Conservation (phyloP, 1,284 basidiomycete species). For the Coriolopsis trogii region DNA sequence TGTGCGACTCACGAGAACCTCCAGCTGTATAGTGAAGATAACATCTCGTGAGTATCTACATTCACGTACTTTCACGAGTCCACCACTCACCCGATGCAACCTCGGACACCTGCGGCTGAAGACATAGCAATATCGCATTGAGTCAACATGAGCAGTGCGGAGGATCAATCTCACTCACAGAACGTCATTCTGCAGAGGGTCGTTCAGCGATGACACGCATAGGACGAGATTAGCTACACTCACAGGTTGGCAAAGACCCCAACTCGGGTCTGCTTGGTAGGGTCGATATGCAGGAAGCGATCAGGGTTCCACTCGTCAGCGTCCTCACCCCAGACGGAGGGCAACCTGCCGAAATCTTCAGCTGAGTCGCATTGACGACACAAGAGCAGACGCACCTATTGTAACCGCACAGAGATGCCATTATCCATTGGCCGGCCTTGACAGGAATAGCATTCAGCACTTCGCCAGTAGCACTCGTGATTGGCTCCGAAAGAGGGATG, state of each 20-base stretch:
- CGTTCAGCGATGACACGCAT: background rate
- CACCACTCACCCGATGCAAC: conserved; percentile 18
- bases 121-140: background rate
- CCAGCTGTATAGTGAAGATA: conserved; percentile 35
- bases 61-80: background rate
- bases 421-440: conserved; percentile 39
- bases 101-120: conserved; percentile 14
- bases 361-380: background rate
- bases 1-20: conserved; percentile 44
- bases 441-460: conserved; percentile 38
- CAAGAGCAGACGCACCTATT: conserved; percentile 30
- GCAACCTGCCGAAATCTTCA: conserved; percentile 23
- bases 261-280: conserved; percentile 36
- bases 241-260: conserved; percentile 56
- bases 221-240: conserved; percentile 31
- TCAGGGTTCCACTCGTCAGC: conserved; percentile 28
- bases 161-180: background rate
- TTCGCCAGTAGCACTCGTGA: conserved; percentile 35
- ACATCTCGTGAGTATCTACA: background rate
- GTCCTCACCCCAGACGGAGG: conserved; percentile 50
- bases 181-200: conserved; percentile 7
- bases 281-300: conserved; percentile 8
- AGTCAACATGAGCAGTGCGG: background rate
- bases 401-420: conserved; percentile 34
- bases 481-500: conserved; percentile 41